Base-by-base conservation (phyloP, 225 moss, liverwort and hornwort genomes). In the Lunularia cruciata region DNA sequence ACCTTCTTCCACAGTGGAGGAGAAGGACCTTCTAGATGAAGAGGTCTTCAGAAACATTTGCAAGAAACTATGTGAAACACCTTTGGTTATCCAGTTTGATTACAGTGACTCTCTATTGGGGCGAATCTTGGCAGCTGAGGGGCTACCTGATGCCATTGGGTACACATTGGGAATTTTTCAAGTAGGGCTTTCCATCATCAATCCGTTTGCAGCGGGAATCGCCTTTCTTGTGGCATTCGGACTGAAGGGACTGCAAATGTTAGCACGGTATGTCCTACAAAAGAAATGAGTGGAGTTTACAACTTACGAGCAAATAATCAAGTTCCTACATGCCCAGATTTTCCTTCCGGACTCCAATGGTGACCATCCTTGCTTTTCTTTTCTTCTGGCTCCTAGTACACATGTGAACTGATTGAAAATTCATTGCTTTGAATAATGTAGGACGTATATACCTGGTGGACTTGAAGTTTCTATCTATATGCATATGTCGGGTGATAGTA, bases 1-100 rank as follows among this genome's bases (percentile, higher is more conserved):
- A n/a, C n/a, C n/a, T n/a, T n/a, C 14, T 8, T 18, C 53, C 12
- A 11, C 13, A 23, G 1, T 7, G 26, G n/a, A 18, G 19, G 36
- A 58, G 58, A 58, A 58, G n/a, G 8, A 6, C 7, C n/a, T 19
- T 2, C 58, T 58, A 4, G 34, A 58, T 58, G 18, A 58, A 34
- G 33, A n/a, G 0, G 36, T 58, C 19, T 35, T 35, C 14, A 18
- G 33, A 34, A 19, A 19, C 18, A 35, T 58, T 16, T 58, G 58
- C 58, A 19, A 58, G 58, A 35, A 58, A 35, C 58, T 58, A 7
- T 58, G 58, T n/a, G 58, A 58, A 32, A 58, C 33, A 19, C 58
- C 58, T 5, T 18, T 58, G 33, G 7, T 34, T 32, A n/a, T 58
- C 14, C 16, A 34, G 7, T 58, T 35, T 18, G 58, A 58, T 14